Evolutionary conservation across 2,329 filamentous ascomycete genomes (phyloP).

Genomic region (Fusarium protoensiforme): DNA sequence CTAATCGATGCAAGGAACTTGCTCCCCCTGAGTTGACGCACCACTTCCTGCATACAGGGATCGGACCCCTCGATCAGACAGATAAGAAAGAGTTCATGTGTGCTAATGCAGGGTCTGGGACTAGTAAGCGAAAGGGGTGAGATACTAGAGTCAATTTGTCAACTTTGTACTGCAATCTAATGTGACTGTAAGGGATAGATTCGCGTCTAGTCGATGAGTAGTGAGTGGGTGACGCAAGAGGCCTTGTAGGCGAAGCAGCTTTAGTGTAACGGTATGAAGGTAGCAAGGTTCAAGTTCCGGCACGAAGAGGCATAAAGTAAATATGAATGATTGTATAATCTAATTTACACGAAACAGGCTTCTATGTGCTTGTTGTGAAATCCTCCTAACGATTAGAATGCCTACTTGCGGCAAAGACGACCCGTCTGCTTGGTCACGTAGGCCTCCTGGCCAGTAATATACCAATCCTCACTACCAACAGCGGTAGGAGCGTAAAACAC

Average conservation of each 20-base stretch:
- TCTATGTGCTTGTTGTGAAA: background rate
- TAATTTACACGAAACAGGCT: background rate
- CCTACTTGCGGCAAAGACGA: constrained; percentile 28
- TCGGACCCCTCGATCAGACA: background rate
- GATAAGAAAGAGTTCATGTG: background rate
- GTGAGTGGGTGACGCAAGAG: background rate
- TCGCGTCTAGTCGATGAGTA: too few relatives aligned
- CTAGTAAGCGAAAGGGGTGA: background rate
- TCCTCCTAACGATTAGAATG: background rate
- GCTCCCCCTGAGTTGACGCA: background rate
- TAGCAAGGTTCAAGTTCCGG: background rate
- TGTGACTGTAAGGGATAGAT: background rate
- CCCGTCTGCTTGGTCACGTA: constrained; percentile 32
- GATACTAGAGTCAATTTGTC: background rate
- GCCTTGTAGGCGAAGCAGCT: background rate
- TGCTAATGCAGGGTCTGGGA: background rate
- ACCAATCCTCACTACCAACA: constrained; percentile 53
- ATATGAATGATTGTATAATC: background rate
- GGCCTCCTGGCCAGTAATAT: constrained; percentile 18
- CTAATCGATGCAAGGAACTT: background rate
- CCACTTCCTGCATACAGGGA: background rate
- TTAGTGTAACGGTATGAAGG: background rate
- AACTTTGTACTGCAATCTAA: background rate
- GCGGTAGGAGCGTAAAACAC: constrained; percentile 51
- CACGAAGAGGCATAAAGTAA: background rate